phyloP scores from a whole-genome alignment of 345 rosid species.

The Limnanthes douglasii region DNA sequence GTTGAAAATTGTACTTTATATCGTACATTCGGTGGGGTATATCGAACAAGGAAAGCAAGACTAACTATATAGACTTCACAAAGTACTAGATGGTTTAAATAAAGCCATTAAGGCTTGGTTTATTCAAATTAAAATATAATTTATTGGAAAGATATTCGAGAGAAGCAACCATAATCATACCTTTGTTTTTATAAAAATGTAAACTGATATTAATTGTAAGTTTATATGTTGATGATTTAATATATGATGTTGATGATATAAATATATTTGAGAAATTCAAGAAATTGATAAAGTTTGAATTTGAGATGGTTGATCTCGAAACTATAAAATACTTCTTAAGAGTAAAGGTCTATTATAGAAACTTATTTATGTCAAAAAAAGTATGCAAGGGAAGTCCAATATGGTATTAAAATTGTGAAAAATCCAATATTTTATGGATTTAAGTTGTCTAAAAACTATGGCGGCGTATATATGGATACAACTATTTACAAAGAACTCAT shows the following conservation, averaged over 20 bases:
- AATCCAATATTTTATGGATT: too few species aligned
- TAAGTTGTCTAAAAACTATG: too few species aligned
- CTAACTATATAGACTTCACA: background rate
- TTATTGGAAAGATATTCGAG: background rate
- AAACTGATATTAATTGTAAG: background rate
- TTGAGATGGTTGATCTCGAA: too few species aligned
- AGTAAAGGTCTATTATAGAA: too few species aligned
- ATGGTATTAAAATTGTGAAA: too few species aligned
- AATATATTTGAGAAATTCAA: background rate
- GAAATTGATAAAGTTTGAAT: background rate
- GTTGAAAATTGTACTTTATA: background rate
- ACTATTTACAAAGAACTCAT: too few species aligned
- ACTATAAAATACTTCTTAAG: too few species aligned
- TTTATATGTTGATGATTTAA: slow-evolving; percentile 1
- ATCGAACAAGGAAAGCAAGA: background rate
- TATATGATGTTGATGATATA: background rate
- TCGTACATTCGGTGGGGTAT: background rate
- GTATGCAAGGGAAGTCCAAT: too few species aligned
- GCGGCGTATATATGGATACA: too few species aligned
- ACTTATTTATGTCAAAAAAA: too few species aligned
- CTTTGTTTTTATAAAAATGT: background rate
- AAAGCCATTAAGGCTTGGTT: background rate
- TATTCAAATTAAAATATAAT: background rate
- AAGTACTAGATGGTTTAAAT: background rate
- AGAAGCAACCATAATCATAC: slow-evolving; percentile 1